Conservation (phyloP, 208 protist genomes). For the Trypanosoma cruzi region DNA sequence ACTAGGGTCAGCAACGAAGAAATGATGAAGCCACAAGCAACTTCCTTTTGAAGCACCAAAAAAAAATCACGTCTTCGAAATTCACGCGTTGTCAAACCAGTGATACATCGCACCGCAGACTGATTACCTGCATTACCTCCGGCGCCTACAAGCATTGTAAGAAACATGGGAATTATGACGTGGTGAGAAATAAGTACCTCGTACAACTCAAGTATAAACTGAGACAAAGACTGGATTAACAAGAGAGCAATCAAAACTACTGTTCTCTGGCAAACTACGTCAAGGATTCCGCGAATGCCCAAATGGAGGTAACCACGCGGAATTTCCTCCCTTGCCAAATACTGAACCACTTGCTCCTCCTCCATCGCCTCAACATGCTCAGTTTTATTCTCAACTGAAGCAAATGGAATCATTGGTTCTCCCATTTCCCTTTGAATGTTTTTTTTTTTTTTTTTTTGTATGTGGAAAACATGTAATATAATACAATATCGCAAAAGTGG, state of each 20-base stretch:
- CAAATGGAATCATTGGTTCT: neutral
- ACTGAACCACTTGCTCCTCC: slow-evolving; percentile 11
- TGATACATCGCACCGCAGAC: slow-evolving; percentile 35
- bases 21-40: slow-evolving; percentile 28
- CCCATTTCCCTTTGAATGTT: neutral
- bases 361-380: slow-evolving; percentile 2
- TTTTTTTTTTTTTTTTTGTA: neutral
- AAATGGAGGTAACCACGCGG: slow-evolving; percentile 6
- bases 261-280: slow-evolving; percentile 31
- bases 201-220: slow-evolving; percentile 49
- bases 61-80: slow-evolving; percentile 23
- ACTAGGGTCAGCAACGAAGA: slow-evolving; percentile 32
- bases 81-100: slow-evolving; percentile 32
- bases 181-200: slow-evolving; percentile 40
- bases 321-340: slow-evolving; percentile 2
- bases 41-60: slow-evolving; percentile 25
- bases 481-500: too few species aligned
- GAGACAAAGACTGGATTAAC: slow-evolving; percentile 37
- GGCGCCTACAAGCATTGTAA: slow-evolving; percentile 70
- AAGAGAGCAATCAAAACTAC: slow-evolving; percentile 33
- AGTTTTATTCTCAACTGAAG: neutral
- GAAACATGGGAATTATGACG: slow-evolving; percentile 56
- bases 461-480: neutral
- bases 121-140: slow-evolving; percentile 69
- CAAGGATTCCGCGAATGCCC: slow-evolving; percentile 13